Evolutionary conservation across 441 rosid genomes (phyloP).

Genomic region (Metrosideros polymorpha): DNA sequence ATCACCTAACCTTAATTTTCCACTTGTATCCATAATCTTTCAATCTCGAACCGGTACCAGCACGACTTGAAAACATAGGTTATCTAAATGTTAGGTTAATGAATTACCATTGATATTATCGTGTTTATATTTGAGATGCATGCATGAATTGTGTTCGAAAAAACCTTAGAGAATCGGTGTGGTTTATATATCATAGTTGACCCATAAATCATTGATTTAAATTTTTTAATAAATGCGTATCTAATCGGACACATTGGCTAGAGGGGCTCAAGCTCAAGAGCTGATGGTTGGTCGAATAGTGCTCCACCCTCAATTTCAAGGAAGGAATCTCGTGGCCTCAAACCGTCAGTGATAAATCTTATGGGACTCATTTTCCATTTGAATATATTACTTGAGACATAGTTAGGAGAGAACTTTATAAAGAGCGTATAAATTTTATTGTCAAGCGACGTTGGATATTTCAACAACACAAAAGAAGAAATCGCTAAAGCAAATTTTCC

Average conservation of each 20-base stretch:
- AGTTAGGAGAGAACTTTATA: fast-evolving
- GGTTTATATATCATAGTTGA: too few species aligned
- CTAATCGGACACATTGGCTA: too few species aligned
- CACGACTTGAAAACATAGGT: too few species aligned
- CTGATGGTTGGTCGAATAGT: neutral
- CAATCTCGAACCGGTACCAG: neutral
- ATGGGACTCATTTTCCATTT: too few species aligned
- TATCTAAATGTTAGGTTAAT: neutral
- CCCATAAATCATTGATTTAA: too few species aligned
- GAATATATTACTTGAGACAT: too few species aligned
- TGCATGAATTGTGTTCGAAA: too few species aligned
- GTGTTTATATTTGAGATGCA: neutral
- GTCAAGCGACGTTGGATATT: fast-evolving
- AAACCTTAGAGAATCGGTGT: too few species aligned
- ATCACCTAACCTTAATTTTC: neutral
- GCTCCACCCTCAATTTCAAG: neutral
- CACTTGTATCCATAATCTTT: neutral
- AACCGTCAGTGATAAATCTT: too few species aligned
- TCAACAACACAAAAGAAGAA: neutral
- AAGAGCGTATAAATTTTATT: neutral
- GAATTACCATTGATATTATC: neutral
- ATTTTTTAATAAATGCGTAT: too few species aligned
- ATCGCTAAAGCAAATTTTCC: neutral
- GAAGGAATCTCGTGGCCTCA: neutral
- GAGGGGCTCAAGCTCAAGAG: neutral